Conservation (phyloP, 1,139 yeast genomes). For the Arxiozyma heterogenica region DNA sequence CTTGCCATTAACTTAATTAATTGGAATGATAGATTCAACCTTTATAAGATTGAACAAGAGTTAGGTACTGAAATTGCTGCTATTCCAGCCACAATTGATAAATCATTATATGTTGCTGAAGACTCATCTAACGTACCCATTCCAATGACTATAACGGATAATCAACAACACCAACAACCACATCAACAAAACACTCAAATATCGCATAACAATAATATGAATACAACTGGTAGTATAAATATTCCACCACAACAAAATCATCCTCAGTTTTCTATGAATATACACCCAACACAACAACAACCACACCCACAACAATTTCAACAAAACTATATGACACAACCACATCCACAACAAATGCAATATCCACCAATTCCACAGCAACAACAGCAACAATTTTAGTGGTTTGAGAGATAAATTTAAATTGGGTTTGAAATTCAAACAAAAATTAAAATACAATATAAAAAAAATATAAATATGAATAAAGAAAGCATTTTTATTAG, state of each 20-base stretch:
- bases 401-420: neutral
- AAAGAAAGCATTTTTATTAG: neutral
- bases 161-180: slow-evolving; percentile 23
- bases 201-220: slow-evolving; percentile 1
- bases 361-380: neutral
- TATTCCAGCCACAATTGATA: slow-evolving; percentile 85
- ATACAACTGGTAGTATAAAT: slow-evolving; percentile 2
- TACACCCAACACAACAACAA: slow-evolving; percentile 7
- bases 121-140: slow-evolving; percentile 69
- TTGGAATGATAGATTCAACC: slow-evolving; percentile 91
- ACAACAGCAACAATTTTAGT: neutral
- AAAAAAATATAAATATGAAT: neutral
- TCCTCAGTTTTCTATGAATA: slow-evolving; percentile 9
- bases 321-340: slow-evolving; percentile 9
- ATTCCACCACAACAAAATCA: slow-evolving; percentile 13
- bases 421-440: neutral
- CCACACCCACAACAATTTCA: slow-evolving; percentile 10
- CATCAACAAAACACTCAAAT: slow-evolving; percentile 10
- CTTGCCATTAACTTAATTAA: slow-evolving; percentile 92
- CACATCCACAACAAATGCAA: slow-evolving; percentile 12
- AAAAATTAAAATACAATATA: no score
- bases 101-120: slow-evolving; percentile 79
- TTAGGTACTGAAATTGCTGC: slow-evolving; percentile 96
- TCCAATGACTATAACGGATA: slow-evolving; percentile 67
- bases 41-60: slow-evolving; percentile 94